These are phyloP conservation scores for Dichotomocladium elegans DNA, from an alignment of 371 early-diverging fungal genomes.

Conservation along the genomic window DNA sequence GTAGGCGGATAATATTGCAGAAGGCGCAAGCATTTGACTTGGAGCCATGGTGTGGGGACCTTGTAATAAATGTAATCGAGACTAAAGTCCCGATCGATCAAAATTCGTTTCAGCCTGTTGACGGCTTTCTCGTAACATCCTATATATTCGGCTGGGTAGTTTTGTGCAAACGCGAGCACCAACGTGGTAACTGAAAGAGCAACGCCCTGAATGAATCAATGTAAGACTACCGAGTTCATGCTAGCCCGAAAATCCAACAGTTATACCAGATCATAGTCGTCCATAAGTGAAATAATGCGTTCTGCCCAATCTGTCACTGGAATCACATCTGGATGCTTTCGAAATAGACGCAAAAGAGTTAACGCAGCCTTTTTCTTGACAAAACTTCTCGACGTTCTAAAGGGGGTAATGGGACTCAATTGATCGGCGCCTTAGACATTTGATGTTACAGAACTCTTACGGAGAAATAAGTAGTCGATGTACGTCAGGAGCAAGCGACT, in stretches of 20 bases:
- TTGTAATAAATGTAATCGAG: constrained; percentile 94
- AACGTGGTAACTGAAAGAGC: constrained; percentile 80
- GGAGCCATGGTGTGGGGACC: constrained; percentile 96
- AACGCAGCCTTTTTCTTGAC: constrained; percentile 97
- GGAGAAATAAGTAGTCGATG: constrained; percentile 77
- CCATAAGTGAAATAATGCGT: constrained; percentile 75
- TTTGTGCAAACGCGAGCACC: constrained; percentile 85
- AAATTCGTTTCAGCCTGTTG: constrained; percentile 75
- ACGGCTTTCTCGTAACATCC: constrained; percentile 77
- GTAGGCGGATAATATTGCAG: constrained; percentile 94
- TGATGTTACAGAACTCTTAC: too few species aligned
- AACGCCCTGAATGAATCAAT: constrained; percentile 64
- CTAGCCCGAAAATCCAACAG: too few species aligned
- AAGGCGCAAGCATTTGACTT: constrained; percentile 90
- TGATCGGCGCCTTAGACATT: too few species aligned
- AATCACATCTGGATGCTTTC: constrained; percentile 89
- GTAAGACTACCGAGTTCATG: too few species aligned
- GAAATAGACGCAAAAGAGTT: constrained; percentile 81
- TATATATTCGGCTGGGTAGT: constrained; percentile 76
- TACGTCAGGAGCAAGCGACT: constrained; percentile 80
- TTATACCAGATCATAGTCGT: constrained; percentile 79
- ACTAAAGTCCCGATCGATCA: constrained; percentile 82
- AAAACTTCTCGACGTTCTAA: constrained; percentile 73
- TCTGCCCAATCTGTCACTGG: constrained; percentile 89
- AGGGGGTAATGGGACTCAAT: not conserved